Conservation (phyloP, 2,329 filamentous ascomycete species). For the Calycina herbarum region DNA sequence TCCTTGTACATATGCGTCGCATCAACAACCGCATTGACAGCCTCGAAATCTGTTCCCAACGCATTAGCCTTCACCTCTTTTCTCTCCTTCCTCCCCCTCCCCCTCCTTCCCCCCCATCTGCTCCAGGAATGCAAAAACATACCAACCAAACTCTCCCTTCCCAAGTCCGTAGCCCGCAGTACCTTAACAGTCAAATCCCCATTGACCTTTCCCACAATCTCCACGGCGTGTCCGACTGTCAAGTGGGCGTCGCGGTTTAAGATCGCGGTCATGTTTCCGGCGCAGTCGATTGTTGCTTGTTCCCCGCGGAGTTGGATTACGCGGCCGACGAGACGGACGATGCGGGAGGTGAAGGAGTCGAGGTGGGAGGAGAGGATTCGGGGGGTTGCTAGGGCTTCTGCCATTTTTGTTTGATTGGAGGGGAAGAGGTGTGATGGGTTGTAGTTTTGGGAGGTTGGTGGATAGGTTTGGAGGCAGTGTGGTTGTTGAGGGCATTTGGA, state of each 20-base stretch:
- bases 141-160: constrained; percentile 58
- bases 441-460: not conserved
- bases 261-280: constrained; percentile 71
- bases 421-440: not conserved
- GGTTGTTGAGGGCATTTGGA: not conserved
- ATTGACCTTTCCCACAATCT: constrained; percentile 80
- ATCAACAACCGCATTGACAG: constrained; percentile 79
- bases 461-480: not conserved
- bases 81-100: not conserved
- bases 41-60: constrained; percentile 55
- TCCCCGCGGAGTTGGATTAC: constrained; percentile 82
- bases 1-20: constrained; percentile 77
- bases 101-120: not conserved
- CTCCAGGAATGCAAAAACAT: constrained; percentile 40
- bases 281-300: constrained; percentile 75
- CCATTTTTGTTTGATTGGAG: constrained; percentile 52
- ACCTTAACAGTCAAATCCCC: constrained; percentile 71
- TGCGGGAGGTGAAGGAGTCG: constrained; percentile 69
- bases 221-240: constrained; percentile 66
- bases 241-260: constrained; percentile 75
- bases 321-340: constrained; percentile 83
- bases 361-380: constrained; percentile 82
- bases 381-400: constrained; percentile 68
- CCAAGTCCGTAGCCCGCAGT: constrained; percentile 68
- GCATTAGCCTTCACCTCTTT: constrained; percentile 6